Evolutionary conservation across 257 asterid species (phyloP).

Genomic region (Solanum piurae): DNA sequence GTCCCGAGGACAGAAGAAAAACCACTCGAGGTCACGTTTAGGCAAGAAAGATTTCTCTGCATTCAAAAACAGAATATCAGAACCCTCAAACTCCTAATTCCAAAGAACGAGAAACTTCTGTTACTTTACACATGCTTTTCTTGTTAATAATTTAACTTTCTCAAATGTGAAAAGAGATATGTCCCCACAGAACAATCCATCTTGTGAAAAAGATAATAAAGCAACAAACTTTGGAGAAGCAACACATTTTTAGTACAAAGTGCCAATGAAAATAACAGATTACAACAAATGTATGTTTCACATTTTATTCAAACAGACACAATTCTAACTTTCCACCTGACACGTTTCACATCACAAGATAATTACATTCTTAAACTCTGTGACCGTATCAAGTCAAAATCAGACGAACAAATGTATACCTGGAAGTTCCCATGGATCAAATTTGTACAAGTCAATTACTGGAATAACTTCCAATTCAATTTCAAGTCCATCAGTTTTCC

Average conservation of each 20-base stretch:
- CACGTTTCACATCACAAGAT: not conserved
- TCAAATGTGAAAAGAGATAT: constrained; percentile 3
- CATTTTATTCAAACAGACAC: not conserved
- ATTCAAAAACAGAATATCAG: not conserved
- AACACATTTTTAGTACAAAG: not conserved
- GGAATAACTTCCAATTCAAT: constrained; percentile 46
- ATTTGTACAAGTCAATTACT: constrained; percentile 34
- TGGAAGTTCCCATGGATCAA: constrained; percentile 49
- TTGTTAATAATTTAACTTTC: not conserved
- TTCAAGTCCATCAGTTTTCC: constrained; percentile 39
- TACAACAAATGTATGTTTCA: not conserved
- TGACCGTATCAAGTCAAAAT: not conserved
- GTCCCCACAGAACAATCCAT: constrained; percentile 13
- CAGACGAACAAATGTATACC: constrained; percentile 10
- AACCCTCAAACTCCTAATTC: not conserved
- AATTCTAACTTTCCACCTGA: not conserved
- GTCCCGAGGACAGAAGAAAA: constrained; percentile 40
- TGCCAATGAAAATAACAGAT: not conserved
- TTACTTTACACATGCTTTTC: not conserved
- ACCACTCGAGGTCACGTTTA: constrained; percentile 42
- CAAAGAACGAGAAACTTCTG: not conserved
- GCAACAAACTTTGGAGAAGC: constrained; percentile 6
- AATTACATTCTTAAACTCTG: not conserved
- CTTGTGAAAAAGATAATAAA: not conserved
- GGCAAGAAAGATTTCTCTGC: constrained; percentile 50